Conservation (phyloP, 2,329 filamentous ascomycete species). For the Ophiostoma pallidulum region DNA sequence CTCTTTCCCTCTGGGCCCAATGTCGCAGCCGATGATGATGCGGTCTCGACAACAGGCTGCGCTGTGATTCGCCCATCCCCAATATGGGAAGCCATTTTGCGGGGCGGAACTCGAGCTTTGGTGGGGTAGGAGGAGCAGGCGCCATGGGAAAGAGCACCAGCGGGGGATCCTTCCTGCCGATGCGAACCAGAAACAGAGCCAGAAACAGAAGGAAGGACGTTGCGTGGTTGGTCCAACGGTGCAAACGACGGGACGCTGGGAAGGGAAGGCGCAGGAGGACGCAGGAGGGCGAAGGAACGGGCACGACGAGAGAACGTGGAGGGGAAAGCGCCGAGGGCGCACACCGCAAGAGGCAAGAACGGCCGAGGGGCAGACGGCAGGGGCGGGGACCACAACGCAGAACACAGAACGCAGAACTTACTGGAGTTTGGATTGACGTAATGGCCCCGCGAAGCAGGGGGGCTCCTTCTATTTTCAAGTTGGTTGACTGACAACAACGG, state of each 20-base stretch:
- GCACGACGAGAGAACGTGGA: not conserved
- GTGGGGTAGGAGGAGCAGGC: slow-evolving; percentile 6
- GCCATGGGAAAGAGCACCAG: slow-evolving; percentile 1
- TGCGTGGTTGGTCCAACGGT: no score
- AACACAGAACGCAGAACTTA: no score
- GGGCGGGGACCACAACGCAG: not conserved
- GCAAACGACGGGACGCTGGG: no score
- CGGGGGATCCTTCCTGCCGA: not conserved
- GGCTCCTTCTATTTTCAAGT: not conserved
- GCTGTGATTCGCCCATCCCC: slow-evolving; percentile 8
- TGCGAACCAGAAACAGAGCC: not conserved
- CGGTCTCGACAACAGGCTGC: not conserved
- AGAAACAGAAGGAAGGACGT: not conserved
- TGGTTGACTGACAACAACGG: not conserved
- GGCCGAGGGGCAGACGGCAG: not conserved
- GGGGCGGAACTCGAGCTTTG: slow-evolving; percentile 8
- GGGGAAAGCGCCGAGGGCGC: not conserved
- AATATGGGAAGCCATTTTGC: not conserved
- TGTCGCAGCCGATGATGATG: slow-evolving; percentile 9
- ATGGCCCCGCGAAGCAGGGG: not conserved
- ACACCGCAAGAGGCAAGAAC: not conserved
- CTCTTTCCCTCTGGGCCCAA: slow-evolving; percentile 12
- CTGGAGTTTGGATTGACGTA: slow-evolving; percentile 2
- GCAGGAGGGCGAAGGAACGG: no score
- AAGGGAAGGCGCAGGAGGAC: no score